phyloP scores from a whole-genome alignment of 2,329 filamentous ascomycete species.

The Pestalotiopsis sp. region DNA sequence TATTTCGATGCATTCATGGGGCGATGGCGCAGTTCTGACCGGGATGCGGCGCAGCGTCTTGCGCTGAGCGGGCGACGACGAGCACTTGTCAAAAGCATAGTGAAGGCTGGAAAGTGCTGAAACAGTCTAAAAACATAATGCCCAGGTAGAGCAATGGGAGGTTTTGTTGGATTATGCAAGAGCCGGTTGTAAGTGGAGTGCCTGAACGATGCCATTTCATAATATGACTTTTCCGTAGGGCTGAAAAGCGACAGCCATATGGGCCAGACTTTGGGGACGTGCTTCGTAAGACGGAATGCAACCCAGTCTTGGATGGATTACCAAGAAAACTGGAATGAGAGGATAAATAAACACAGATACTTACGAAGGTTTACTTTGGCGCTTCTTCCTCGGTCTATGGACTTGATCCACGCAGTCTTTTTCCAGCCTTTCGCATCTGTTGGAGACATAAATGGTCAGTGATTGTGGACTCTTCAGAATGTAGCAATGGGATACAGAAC shows the following conservation, averaged over 20 bases:
- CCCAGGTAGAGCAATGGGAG: too few relatives aligned
- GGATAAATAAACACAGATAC: constrained; percentile 20
- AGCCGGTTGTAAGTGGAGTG: too few relatives aligned
- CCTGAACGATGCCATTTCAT: too few relatives aligned
- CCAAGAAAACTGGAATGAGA: neutral
- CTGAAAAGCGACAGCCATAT: too few relatives aligned
- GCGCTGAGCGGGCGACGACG: neutral
- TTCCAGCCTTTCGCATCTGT: constrained; percentile 47
- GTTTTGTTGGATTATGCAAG: too few relatives aligned
- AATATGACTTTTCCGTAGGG: too few relatives aligned
- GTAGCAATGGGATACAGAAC: neutral
- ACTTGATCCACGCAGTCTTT: constrained; percentile 49
- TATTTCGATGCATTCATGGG: neutral
- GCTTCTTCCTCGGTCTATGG: constrained; percentile 51
- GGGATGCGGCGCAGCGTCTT: neutral
- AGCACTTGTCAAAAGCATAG: neutral
- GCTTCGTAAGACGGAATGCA: neutral
- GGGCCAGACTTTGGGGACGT: too few relatives aligned
- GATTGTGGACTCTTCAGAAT: neutral
- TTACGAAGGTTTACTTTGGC: constrained; percentile 51
- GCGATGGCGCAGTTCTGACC: neutral
- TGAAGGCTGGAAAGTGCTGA: neutral
- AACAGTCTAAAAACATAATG: neutral
- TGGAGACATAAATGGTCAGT: neutral
- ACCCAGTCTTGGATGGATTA: neutral